Evolutionary conservation across 225 moss, liverwort and hornwort species (phyloP), one percentile per base, ranked within the genome.

Genomic region (Thuidium tamariscinum): DNA sequence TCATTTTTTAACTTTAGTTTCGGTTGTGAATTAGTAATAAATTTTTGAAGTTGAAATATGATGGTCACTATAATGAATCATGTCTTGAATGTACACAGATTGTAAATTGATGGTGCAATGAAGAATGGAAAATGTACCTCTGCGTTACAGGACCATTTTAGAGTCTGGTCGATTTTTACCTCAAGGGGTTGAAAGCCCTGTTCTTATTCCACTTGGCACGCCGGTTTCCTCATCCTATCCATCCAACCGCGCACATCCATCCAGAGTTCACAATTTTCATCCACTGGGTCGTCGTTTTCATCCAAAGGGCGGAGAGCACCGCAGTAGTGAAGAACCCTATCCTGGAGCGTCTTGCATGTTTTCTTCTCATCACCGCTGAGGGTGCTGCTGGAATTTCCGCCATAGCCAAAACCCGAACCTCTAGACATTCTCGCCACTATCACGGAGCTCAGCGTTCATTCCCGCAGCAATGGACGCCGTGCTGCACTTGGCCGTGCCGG

Each of bases 391-490:
- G 26, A 46, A 32, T 25, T 67, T 42, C 81, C 42, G 22, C 80
- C 62, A 46, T 62, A 52, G 39, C 68, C 44, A 2, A 39, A 77
- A 14, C 61, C 71, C 82, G 75, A 70, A 48, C 63, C 84, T 27
- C 73, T 19, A 49, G 76, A 23, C 55, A 48, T 61, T 51, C 8
- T 42, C 57, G 37, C 25, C 44, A 16, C 26, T 41, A 23, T 30
- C 26, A 5, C 25, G 64, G 49, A 34, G 85, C 73, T 46, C 8
- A 84, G 84, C 51, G 80, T 84, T 83, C 75, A 67, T 52, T 34
- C n/a, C 30, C 37, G 74, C 83, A 80, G 88, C 75, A 30, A 90
- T 90, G 90, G 86, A 90, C 86, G 86, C 90, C 75, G 88, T 88
- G 90, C 80, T 90, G 83, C 90, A 90, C 41, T 86, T 90, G 74